Percentiles rank a stretch among this genome's conserved stretches.
phyloP scores from a whole-genome alignment of 805 yeast species.

The Ogataea sp. region DNA sequence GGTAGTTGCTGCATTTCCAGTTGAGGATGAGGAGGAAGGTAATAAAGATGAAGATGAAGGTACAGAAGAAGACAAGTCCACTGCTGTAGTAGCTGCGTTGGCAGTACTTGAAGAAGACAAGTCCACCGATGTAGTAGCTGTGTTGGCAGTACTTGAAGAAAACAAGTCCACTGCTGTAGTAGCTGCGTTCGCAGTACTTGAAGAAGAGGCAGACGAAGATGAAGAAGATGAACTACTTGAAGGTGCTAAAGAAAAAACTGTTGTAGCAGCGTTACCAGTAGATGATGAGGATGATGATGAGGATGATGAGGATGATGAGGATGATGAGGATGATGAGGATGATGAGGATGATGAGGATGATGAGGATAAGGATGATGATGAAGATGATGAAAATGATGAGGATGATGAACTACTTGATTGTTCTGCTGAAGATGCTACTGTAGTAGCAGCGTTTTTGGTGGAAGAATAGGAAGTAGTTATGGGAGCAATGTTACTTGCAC shows the following conservation, averaged over 20 bases:
- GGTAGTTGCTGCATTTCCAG: not conserved
- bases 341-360: not conserved
- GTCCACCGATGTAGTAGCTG: not conserved
- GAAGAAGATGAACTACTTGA: not conserved
- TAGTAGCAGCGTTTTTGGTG: not conserved
- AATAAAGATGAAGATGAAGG: not conserved
- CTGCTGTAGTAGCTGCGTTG: not conserved
- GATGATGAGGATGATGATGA: not conserved
- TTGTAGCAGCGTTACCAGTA: not conserved
- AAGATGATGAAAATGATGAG: constrained; percentile 2
- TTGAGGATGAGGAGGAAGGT: constrained; percentile 3
- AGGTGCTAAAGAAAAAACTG: not conserved
- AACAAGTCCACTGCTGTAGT: constrained; percentile 1
- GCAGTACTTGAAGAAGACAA: not conserved
- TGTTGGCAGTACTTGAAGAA: not conserved
- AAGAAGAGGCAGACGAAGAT: not conserved
- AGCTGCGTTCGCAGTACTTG: not conserved
- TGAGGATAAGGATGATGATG: not conserved
- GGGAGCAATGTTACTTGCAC: no score
- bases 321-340: constrained; percentile 2
- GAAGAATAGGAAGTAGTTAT: not conserved
- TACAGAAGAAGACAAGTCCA: not conserved
- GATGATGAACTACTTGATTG: not conserved
- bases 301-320: constrained; percentile 2
- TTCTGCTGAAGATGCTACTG: constrained; percentile 2